phyloP scores from a whole-genome alignment of 2,329 filamentous ascomycete species.

The Neopestalotiopsis sp. region DNA sequence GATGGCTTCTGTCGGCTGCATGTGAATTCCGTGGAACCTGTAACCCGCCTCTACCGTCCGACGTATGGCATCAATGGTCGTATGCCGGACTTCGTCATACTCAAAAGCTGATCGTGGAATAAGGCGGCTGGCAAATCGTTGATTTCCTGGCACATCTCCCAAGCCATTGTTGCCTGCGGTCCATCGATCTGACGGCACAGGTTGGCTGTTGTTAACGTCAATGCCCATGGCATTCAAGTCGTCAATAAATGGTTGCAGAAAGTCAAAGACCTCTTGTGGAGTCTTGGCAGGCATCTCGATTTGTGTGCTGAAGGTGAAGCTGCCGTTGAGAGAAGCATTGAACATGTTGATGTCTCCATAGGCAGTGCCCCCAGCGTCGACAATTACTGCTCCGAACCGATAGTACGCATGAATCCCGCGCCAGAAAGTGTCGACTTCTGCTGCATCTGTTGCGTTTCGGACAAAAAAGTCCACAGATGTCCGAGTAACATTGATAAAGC shows the following conservation, averaged over 20 bases:
- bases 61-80: conserved; percentile 38
- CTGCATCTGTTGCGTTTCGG: background rate
- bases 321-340: conserved; percentile 27
- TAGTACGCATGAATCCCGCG: conserved; percentile 39
- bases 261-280: conserved; percentile 25
- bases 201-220: conserved; percentile 33
- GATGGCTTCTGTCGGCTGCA: conserved; percentile 36
- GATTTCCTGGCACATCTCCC: conserved; percentile 36
- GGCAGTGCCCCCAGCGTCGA: conserved; percentile 41
- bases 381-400: conserved; percentile 37
- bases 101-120: conserved; percentile 38
- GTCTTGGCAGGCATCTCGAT: conserved; percentile 40
- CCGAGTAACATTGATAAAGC: conserved; percentile 27
- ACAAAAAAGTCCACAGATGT: conserved; percentile 27
- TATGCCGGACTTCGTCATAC: conserved; percentile 31
- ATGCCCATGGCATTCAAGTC: conserved; percentile 39
- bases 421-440: conserved; percentile 34
- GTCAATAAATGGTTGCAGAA: conserved; percentile 41
- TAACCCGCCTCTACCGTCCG: conserved; percentile 42
- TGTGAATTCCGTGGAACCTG: conserved; percentile 40
- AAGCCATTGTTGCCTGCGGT: conserved; percentile 31
- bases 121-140: conserved; percentile 39
- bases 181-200: conserved; percentile 34
- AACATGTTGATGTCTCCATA: conserved; percentile 42
- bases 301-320: conserved; percentile 34